A percentile compares a stretch with the other conserved stretches of the same genome.
These are phyloP conservation scores for Colletotrichum sp. DNA, from an alignment of 2,329 filamentous ascomycete genomes.

Conservation along the genomic window DNA sequence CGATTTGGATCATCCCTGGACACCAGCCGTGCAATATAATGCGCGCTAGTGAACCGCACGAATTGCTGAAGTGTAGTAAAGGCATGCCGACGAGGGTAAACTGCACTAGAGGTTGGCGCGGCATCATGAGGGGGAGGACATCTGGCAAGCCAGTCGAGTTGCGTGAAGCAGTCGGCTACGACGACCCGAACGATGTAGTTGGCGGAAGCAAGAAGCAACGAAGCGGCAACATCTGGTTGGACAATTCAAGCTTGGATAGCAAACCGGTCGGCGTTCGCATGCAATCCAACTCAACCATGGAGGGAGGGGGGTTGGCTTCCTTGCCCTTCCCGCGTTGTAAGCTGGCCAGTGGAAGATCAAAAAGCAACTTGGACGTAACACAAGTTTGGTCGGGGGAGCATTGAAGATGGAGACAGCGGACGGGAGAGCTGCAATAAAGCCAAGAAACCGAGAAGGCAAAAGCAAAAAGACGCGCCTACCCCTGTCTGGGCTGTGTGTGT, in stretches of 20 bases:
- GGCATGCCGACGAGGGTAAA: not conserved
- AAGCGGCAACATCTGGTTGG: not conserved
- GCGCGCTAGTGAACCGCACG: not conserved
- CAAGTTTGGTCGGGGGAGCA: not conserved
- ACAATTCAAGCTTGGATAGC: not conserved
- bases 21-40: not conserved
- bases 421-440: constrained; percentile 1
- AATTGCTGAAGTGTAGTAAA: not conserved
- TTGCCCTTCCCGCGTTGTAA: not conserved
- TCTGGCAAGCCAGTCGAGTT: not conserved
- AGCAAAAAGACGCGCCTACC: not conserved
- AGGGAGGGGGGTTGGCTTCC: not conserved
- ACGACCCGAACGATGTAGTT: not conserved
- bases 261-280: not conserved
- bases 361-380: not conserved
- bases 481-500: not conserved
- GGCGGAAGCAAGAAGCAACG: not conserved
- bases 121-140: not conserved
- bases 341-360: not conserved
- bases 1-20: constrained; percentile 5
- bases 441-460: not conserved
- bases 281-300: not conserved
- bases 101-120: not conserved
- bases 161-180: not conserved
- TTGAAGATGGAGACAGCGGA: not conserved